These are phyloP conservation scores for Trypanosoma platydactyli DNA, from an alignment of 208 protist genomes.

Conservation along the genomic window DNA sequence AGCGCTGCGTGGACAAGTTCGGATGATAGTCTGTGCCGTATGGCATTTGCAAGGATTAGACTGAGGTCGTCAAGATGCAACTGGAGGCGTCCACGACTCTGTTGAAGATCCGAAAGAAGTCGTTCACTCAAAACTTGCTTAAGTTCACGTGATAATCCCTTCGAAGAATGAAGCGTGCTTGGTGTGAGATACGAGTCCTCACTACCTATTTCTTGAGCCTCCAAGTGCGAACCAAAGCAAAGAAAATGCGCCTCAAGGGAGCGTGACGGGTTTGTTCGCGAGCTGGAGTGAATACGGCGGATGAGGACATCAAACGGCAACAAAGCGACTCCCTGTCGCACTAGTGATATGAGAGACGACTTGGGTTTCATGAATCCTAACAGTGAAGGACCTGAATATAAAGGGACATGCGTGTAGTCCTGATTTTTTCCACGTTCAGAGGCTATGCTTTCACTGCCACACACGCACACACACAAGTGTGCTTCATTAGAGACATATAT, in stretches of 20 bases:
- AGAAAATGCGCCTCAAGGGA: constrained; percentile 72
- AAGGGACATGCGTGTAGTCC: neutral
- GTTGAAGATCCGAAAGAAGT: constrained; percentile 21
- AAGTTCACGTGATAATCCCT: constrained; percentile 17
- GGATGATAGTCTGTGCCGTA: constrained; percentile 56
- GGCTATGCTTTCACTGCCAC: neutral
- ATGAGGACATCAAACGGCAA: constrained; percentile 72
- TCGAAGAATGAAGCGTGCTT: neutral
- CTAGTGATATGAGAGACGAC: constrained; percentile 1
- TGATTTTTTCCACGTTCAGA: neutral
- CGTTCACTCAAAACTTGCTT: constrained; percentile 27
- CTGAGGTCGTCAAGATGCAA: constrained; percentile 54
- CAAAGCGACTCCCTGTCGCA: constrained; percentile 13
- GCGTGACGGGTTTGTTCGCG: constrained; percentile 54
- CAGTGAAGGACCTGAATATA: neutral
- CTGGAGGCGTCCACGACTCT: neutral
- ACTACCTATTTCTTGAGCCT: neutral
- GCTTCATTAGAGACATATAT: neutral
- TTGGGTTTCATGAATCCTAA: constrained; percentile 9
- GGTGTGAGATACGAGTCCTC: neutral
- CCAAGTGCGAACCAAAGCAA: neutral
- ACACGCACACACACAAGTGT: neutral
- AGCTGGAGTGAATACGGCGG: constrained; percentile 78
- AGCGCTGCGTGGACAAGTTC: constrained; percentile 31
- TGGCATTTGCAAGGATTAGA: constrained; percentile 60